These are phyloP conservation scores for Amylocystis lapponica DNA, from an alignment of 768 basidiomycete species.

Conservation along the genomic window DNA sequence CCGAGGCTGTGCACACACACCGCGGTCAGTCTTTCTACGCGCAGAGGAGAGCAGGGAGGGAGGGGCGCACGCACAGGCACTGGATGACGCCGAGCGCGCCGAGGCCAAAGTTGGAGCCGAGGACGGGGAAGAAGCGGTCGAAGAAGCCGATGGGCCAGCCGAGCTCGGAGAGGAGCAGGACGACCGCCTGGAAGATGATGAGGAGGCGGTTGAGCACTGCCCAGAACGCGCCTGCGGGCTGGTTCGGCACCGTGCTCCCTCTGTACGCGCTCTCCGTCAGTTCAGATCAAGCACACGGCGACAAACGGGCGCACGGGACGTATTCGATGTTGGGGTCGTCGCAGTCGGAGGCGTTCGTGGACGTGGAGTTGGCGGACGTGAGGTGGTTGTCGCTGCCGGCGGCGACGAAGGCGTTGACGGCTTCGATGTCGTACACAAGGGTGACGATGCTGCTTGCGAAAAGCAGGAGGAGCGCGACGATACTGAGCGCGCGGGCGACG, in stretches of 20 bases:
- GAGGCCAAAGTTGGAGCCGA: constrained; percentile 79
- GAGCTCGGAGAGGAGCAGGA: constrained; percentile 78
- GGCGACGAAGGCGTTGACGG: constrained; percentile 62
- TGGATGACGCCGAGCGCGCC: constrained; percentile 87
- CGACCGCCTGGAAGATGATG: constrained; percentile 78
- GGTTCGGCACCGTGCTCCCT: constrained; percentile 80
- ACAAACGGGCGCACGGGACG: constrained; percentile 48
- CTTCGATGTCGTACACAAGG: constrained; percentile 67
- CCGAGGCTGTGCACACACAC: constrained; percentile 37
- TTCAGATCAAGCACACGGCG: neutral
- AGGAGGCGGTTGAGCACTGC: constrained; percentile 82
- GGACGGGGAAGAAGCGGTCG: constrained; percentile 77
- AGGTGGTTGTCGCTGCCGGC: constrained; percentile 21
- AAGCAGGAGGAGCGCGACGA: constrained; percentile 15
- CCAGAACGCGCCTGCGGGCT: constrained; percentile 89
- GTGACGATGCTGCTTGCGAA: constrained; percentile 53
- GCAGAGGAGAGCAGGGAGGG: neutral
- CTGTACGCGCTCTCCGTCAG: constrained; percentile 31
- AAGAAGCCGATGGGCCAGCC: constrained; percentile 80
- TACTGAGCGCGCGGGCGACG: constrained; percentile 59
- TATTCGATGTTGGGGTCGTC: constrained; percentile 61
- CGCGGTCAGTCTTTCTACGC: neutral
- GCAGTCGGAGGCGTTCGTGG: constrained; percentile 21
- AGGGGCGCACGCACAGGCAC: constrained; percentile 39
- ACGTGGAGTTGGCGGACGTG: constrained; percentile 8